phyloP scores from a whole-genome alignment of 2,329 filamentous ascomycete genomes.

The Botrytis cinerea region DNA sequence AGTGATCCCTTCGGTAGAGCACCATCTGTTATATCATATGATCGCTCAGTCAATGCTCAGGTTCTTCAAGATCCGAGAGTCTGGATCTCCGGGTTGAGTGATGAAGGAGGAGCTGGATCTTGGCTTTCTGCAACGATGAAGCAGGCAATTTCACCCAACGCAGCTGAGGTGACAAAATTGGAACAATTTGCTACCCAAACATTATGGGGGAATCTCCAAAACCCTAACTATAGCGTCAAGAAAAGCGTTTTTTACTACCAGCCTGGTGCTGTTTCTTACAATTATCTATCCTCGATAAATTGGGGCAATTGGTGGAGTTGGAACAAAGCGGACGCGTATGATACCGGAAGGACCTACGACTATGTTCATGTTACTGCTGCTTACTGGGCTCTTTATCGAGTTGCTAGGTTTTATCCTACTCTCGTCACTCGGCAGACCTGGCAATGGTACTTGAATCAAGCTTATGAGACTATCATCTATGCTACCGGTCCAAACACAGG shows the following conservation, averaged over 20 bases:
- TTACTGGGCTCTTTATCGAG: slow-evolving; percentile 60
- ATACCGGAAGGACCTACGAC: slow-evolving; percentile 56
- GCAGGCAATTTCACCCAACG: slow-evolving; percentile 52
- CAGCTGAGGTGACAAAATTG: slow-evolving; percentile 52
- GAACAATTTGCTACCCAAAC: slow-evolving; percentile 56
- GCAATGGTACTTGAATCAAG: slow-evolving; percentile 58
- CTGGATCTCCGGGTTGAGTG: slow-evolving; percentile 61
- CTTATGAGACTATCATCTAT: slow-evolving; percentile 52
- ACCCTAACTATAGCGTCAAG: slow-evolving; percentile 50
- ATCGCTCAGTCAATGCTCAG: slow-evolving; percentile 49
- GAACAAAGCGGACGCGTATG: slow-evolving; percentile 50
- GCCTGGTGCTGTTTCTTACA: slow-evolving; percentile 47
- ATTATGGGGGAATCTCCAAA: slow-evolving; percentile 53
- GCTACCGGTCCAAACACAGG: slow-evolving; percentile 44
- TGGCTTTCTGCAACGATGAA: slow-evolving; percentile 59
- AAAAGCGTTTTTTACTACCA: slow-evolving; percentile 61
- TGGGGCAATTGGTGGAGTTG: slow-evolving; percentile 56
- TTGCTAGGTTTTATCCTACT: slow-evolving; percentile 51
- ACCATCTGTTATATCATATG: slow-evolving; percentile 59
- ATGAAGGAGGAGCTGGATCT: slow-evolving; percentile 59
- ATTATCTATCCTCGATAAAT: slow-evolving; percentile 48
- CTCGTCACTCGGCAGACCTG: slow-evolving; percentile 48
- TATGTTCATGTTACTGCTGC: slow-evolving; percentile 58
- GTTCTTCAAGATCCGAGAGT: slow-evolving; percentile 52
- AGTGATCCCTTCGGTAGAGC: slow-evolving; percentile 56